phyloP scores from a whole-genome alignment of 2,329 filamentous ascomycete genomes.

The Aspergillus tubingensis region DNA sequence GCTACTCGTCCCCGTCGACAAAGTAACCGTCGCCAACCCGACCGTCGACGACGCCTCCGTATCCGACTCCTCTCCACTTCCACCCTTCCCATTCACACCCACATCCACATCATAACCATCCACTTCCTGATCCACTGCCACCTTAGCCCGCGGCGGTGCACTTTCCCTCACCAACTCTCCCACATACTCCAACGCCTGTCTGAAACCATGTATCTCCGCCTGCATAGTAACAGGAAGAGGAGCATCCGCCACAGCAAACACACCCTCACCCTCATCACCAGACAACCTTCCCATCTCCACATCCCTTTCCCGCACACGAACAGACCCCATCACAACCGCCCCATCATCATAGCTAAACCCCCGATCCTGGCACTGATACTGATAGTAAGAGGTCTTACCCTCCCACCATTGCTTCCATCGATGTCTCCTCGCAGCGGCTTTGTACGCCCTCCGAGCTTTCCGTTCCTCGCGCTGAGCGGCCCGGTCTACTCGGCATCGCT shows the following conservation, averaged over 20 bases:
- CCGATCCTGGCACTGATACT: no score
- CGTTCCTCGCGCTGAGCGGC: slow-evolving; percentile 58
- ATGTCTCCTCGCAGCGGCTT: slow-evolving; percentile 54
- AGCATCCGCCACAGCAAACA: slow-evolving; percentile 4
- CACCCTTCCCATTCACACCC: neutral
- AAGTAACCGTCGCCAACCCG: slow-evolving; percentile 25
- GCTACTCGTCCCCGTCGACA: slow-evolving; percentile 30
- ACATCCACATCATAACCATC: slow-evolving; percentile 13
- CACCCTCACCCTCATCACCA: neutral
- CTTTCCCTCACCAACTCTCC: slow-evolving; percentile 45
- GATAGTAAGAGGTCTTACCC: slow-evolving; percentile 27
- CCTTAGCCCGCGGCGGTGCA: slow-evolving; percentile 1
- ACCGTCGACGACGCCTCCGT: slow-evolving; percentile 25
- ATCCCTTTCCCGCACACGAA: neutral
- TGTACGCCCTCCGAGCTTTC: slow-evolving; percentile 54
- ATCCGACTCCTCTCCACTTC: slow-evolving; percentile 6
- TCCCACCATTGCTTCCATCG: slow-evolving; percentile 55
- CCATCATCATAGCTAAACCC: no score
- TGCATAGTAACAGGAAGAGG: slow-evolving; percentile 50
- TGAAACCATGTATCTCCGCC: slow-evolving; percentile 53
- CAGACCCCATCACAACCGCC: neutral
- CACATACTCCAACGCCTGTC: slow-evolving; percentile 56
- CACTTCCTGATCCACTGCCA: slow-evolving; percentile 13
- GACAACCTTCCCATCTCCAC: neutral
- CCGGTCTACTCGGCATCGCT: slow-evolving; percentile 54